A percentile compares a stretch with the other conserved stretches of the same genome.
Evolutionary conservation across 805 yeast genomes (phyloP).

Genomic region (Candida chauliodis): DNA sequence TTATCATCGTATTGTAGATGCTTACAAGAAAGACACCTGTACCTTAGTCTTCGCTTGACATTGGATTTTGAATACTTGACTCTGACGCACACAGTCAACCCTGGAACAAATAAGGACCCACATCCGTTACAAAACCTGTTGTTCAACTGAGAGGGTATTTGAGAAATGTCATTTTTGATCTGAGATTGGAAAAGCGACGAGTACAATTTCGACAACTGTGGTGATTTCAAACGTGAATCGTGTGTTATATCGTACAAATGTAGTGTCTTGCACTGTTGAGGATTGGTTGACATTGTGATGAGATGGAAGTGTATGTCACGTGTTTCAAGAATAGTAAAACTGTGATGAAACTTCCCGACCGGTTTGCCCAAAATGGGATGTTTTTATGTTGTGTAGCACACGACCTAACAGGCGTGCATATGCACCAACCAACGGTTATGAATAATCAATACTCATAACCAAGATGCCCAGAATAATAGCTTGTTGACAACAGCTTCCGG

Average conservation of each 20-base stretch:
- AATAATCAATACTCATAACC: too few relatives aligned
- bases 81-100: conserved; percentile 24
- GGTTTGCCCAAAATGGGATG: too few relatives aligned
- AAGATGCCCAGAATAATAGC: too few relatives aligned
- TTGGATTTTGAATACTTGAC: conserved; percentile 15
- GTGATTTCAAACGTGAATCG: conserved; percentile 14
- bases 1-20: conserved; percentile 8
- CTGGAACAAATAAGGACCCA: conserved; percentile 31
- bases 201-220: conserved; percentile 18
- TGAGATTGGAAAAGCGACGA: conserved; percentile 19
- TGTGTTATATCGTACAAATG: conserved; percentile 32
- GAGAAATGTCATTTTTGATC: conserved; percentile 22
- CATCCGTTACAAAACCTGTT: conserved; percentile 30
- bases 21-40: conserved; percentile 12
- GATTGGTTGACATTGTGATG: conserved; percentile 3
- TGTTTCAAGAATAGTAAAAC: too few relatives aligned
- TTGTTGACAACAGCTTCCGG: too few relatives aligned
- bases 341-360: too few relatives aligned
- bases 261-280: conserved; percentile 19
- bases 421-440: too few relatives aligned
- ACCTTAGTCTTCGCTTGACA: conserved; percentile 7
- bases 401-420: too few relatives aligned
- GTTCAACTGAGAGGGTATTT: conserved; percentile 22
- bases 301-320: too few relatives aligned
- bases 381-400: too few relatives aligned